phyloP scores from a whole-genome alignment of 805 yeast genomes.

The Candida cerambycidarum region DNA sequence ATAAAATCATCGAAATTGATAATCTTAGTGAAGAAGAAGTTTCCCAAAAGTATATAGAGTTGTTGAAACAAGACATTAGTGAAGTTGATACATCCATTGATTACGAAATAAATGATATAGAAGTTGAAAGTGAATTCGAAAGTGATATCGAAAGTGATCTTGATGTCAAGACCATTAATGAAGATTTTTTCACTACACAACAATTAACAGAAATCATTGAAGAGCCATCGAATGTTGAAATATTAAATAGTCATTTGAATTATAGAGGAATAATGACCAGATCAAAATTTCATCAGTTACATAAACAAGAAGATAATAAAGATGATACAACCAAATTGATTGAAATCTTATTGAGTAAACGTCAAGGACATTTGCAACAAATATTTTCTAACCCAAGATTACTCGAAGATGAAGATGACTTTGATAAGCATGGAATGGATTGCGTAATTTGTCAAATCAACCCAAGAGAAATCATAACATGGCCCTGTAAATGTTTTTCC shows the following conservation, averaged over 20 bases:
- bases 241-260: conserved; percentile 29
- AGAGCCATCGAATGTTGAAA: conserved; percentile 14
- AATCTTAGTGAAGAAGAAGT: conserved; percentile 20
- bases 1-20: conserved; percentile 15
- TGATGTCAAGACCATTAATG: conserved; percentile 12
- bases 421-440: conserved; percentile 24
- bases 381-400: conserved; percentile 1
- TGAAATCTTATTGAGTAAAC: conserved; percentile 21
- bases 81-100: conserved; percentile 40
- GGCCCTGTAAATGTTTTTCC: conserved; percentile 94
- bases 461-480: conserved; percentile 72
- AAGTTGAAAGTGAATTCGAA: conserved; percentile 14
- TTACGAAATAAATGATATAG: conserved; percentile 19
- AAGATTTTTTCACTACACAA: conserved; percentile 26
- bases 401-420: conserved; percentile 26
- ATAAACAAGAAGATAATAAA: conserved; percentile 2
- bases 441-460: conserved; percentile 84
- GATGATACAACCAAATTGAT: conserved; percentile 22
- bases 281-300: conserved; percentile 22
- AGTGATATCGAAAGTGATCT: conserved; percentile 20
- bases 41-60: conserved; percentile 19
- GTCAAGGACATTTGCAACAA: conserved; percentile 10
- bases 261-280: conserved; percentile 31
- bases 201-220: conserved; percentile 25
- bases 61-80: conserved; percentile 29